Evolutionary conservation across 176 grass and related monocot species (phyloP).

Genomic region (Stipa capillata): DNA sequence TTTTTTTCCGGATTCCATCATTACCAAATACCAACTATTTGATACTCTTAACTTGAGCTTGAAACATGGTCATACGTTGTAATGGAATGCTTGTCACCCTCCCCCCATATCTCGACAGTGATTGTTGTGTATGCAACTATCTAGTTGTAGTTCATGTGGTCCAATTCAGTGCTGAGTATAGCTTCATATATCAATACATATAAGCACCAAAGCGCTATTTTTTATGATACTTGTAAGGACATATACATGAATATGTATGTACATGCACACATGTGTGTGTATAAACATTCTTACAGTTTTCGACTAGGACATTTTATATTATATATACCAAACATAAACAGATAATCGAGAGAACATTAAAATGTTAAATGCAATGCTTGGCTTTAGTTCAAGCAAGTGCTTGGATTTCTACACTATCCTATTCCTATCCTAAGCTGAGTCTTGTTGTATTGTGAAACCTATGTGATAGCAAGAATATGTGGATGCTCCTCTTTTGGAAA

Average conservation of each 20-base stretch:
- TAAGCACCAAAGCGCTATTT: neutral
- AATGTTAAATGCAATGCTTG: neutral
- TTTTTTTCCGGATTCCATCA: too few species aligned
- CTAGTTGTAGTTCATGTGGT: neutral
- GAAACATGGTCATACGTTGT: neutral
- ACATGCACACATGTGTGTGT: neutral
- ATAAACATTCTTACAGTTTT: neutral
- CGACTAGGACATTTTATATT: neutral
- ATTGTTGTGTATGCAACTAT: too few species aligned
- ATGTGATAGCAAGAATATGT: too few species aligned
- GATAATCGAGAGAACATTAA: neutral
- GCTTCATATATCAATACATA: constrained; percentile 4
- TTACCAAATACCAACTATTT: neutral
- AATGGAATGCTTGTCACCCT: too few species aligned
- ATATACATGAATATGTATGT: neutral
- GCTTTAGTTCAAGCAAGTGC: neutral
- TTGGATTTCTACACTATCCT: too few species aligned
- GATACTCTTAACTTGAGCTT: neutral
- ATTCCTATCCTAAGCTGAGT: too few species aligned
- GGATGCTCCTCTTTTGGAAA: too few species aligned
- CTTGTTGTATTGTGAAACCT: too few species aligned
- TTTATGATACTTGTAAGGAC: neutral
- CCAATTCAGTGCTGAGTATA: neutral
- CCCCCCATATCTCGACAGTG: too few species aligned
- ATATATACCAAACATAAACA: neutral